Percentiles rank a stretch among this genome's conserved stretches.
These are phyloP conservation scores for Zymoseptoria brevis DNA, from an alignment of 2,329 filamentous ascomycete genomes.

Conservation along the genomic window DNA sequence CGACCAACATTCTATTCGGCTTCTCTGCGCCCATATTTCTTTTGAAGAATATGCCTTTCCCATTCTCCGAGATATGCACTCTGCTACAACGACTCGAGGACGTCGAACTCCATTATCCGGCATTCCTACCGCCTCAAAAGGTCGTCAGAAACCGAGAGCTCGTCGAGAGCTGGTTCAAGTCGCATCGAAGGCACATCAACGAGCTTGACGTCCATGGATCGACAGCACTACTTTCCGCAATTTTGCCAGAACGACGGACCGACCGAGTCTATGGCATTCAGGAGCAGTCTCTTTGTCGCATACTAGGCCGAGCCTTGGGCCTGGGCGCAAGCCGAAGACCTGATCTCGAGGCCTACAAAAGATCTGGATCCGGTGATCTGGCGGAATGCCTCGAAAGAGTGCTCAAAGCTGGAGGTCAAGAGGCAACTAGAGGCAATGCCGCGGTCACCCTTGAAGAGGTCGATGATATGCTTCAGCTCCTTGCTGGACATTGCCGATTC, in stretches of 20 bases:
- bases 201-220: conserved; percentile 46
- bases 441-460: conserved; percentile 63
- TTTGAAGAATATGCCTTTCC: conserved; percentile 49
- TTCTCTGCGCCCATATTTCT: conserved; percentile 1
- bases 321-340: conserved; percentile 54
- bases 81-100: conserved; percentile 61
- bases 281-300: conserved; percentile 51
- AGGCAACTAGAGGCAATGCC: conserved; percentile 13
- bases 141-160: conserved; percentile 22
- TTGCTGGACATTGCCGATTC: conserved; percentile 63
- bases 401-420: conserved; percentile 49
- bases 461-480: conserved; percentile 54
- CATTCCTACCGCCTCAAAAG: conserved; percentile 29
- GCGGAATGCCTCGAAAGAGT: conserved; percentile 62
- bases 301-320: conserved; percentile 60
- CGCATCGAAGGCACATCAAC: conserved; percentile 53
- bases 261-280: conserved; percentile 73
- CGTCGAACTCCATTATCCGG: conserved; percentile 36
- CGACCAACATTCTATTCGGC: neutral
- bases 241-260: conserved; percentile 67
- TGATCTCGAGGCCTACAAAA: conserved; percentile 56
- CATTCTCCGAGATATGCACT: conserved; percentile 64
- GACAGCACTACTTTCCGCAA: conserved; percentile 61
- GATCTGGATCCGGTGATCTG: conserved; percentile 56
- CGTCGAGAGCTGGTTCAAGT: conserved; percentile 60